Conservation (phyloP, 225 moss, liverwort and hornwort species). For the Marchantia polymorpha region DNA sequence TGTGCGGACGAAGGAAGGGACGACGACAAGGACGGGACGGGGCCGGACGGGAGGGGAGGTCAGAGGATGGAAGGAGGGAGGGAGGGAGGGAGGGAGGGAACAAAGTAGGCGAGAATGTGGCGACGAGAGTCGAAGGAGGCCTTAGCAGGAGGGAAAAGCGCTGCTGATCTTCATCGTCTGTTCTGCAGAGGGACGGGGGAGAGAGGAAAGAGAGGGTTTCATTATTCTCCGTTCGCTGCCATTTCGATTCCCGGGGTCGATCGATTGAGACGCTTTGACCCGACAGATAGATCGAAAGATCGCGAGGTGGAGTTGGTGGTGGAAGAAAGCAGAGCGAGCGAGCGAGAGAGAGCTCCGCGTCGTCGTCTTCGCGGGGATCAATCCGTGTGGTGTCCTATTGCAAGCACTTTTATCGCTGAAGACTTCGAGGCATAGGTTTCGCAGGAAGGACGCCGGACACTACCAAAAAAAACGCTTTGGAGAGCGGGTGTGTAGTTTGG, state of each 20-base stretch:
- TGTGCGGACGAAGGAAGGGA: background rate
- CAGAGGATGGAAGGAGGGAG: background rate
- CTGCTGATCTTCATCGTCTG: conserved; percentile 5
- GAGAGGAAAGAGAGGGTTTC: background rate
- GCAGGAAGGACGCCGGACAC: conserved; percentile 4
- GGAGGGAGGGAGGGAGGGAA: background rate
- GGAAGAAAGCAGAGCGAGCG: background rate
- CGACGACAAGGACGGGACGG: background rate
- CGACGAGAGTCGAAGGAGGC: background rate
- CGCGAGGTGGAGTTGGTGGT: background rate
- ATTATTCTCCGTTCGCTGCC: background rate
- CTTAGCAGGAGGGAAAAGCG: conserved; percentile 8
- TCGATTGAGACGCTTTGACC: conserved; percentile 7
- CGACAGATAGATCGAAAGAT: conserved; percentile 15
- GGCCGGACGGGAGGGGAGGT: background rate
- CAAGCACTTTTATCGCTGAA: background rate
- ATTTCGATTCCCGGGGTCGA: background rate
- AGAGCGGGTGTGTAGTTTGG: conserved; percentile 6
- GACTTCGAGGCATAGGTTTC: background rate
- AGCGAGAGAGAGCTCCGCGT: background rate
- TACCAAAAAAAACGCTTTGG: conserved; percentile 4
- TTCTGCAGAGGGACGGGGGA: conserved; percentile 7
- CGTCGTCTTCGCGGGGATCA: background rate
- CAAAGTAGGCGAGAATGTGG: background rate
- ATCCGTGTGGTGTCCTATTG: background rate